These are phyloP conservation scores for Leptomonas pyrrhocoris DNA, from an alignment of 208 protist genomes.

Conservation along the genomic window DNA sequence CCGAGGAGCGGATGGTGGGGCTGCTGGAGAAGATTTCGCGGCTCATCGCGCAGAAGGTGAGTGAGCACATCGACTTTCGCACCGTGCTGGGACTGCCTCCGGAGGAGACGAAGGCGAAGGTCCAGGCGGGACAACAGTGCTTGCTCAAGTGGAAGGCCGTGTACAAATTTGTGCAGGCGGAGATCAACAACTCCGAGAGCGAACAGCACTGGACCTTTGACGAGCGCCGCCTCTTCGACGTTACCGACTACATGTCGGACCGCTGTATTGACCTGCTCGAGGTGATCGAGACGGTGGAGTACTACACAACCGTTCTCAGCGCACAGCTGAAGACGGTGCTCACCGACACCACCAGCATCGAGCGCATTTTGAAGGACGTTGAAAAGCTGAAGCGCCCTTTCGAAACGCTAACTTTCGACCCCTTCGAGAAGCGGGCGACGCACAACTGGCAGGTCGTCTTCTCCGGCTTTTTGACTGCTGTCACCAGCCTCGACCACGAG, in stretches of 20 bases:
- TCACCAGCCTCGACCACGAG: slow-evolving; percentile 93
- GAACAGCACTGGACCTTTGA: slow-evolving; percentile 99
- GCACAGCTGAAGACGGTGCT: slow-evolving; percentile 97
- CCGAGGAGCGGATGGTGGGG: slow-evolving; percentile 97
- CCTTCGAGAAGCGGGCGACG: slow-evolving; percentile 94
- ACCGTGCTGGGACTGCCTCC: slow-evolving; percentile 83
- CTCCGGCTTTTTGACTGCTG: slow-evolving; percentile 93
- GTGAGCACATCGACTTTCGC: slow-evolving; percentile 93
- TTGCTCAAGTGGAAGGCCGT: slow-evolving; percentile 95
- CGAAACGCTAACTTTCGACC: slow-evolving; percentile 95
- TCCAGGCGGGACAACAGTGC: slow-evolving; percentile 92
- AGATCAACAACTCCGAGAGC: slow-evolving; percentile 95
- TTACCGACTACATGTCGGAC: slow-evolving; percentile 97
- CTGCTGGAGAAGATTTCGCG: slow-evolving; percentile 97
- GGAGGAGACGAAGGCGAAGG: slow-evolving; percentile 76
- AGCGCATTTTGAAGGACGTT: slow-evolving; percentile 94
- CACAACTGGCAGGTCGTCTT: slow-evolving; percentile 93
- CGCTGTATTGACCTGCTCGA: slow-evolving; percentile 95
- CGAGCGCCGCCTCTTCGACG: slow-evolving; percentile 95
- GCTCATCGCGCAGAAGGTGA: slow-evolving; percentile 96
- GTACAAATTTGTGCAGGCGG: slow-evolving; percentile 93
- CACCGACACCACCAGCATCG: slow-evolving; percentile 95
- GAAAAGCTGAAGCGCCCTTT: slow-evolving; percentile 95
- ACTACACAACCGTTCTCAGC: slow-evolving; percentile 97
- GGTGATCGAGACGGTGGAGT: slow-evolving; percentile 94